Evolutionary conservation across 2,329 filamentous ascomycete genomes (phyloP).

Genomic region (Aspergillaceae sp.): DNA sequence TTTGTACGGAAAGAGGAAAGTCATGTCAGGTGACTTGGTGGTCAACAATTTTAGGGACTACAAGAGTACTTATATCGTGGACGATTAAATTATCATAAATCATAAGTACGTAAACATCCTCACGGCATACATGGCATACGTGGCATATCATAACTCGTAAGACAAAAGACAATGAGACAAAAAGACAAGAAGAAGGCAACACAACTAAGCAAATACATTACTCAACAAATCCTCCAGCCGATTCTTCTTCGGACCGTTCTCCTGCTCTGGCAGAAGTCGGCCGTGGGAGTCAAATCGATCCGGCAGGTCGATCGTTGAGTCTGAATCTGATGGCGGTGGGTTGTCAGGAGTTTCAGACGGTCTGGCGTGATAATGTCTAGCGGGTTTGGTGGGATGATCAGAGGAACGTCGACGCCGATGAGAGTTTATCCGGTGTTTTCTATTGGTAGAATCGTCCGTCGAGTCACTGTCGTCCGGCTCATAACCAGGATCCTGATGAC

Average conservation of each 20-base stretch:
- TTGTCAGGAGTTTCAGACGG: conserved; percentile 1
- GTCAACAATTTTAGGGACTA: too few relatives aligned
- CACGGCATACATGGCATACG: too few relatives aligned
- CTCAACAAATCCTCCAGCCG: conserved; percentile 28
- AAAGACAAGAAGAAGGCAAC: background rate
- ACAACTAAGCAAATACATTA: conserved; percentile 10
- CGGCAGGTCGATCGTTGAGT: conserved; percentile 38
- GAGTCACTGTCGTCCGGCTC: conserved; percentile 38
- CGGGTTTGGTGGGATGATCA: too few relatives aligned
- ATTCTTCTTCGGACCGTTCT: conserved; percentile 13
- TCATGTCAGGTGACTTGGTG: too few relatives aligned
- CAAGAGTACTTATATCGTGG: too few relatives aligned
- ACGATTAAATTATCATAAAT: too few relatives aligned
- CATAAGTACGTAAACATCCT: too few relatives aligned
- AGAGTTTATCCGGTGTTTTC: too few relatives aligned
- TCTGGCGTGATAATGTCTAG: background rate
- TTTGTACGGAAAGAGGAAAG: too few relatives aligned
- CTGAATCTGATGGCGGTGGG: conserved; percentile 25
- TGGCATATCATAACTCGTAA: too few relatives aligned
- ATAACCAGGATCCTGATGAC: conserved; percentile 25
- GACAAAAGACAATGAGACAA: background rate
- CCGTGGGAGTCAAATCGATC: conserved; percentile 37
- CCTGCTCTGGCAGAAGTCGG: conserved; percentile 24
- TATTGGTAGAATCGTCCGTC: conserved; percentile 12
- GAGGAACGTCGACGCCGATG: too few relatives aligned